Conservation (phyloP, 495 filamentous ascomycete species). For the Lasiosphaeriaceae sp. region DNA sequence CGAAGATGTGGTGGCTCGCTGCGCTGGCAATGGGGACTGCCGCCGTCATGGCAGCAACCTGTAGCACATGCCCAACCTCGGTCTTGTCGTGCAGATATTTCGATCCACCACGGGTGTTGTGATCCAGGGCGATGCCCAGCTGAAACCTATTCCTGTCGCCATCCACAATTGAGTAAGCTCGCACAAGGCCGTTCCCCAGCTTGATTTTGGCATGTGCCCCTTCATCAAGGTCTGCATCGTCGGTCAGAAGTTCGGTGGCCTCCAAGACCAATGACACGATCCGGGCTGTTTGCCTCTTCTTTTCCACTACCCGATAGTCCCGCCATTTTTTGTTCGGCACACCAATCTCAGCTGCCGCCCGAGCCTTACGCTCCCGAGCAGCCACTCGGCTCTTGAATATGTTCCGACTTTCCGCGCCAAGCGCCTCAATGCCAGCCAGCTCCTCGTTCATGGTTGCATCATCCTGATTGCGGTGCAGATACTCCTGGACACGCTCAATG, state of each 20-base stretch:
- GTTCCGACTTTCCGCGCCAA: slow-evolving; percentile 45
- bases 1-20: slow-evolving; percentile 48
- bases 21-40: slow-evolving; percentile 29
- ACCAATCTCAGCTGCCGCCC: slow-evolving; percentile 2
- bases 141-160: slow-evolving; percentile 38
- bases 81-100: slow-evolving; percentile 43
- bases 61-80: slow-evolving; percentile 43
- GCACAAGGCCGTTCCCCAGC: slow-evolving; percentile 40
- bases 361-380: slow-evolving; percentile 29
- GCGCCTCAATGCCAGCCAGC: slow-evolving; percentile 39
- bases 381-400: slow-evolving; percentile 37
- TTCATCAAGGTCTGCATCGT: slow-evolving; percentile 14
- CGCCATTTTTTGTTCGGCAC: slow-evolving; percentile 35
- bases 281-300: slow-evolving; percentile 34
- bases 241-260: slow-evolving; percentile 22
- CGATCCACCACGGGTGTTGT: slow-evolving; percentile 44
- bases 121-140: slow-evolving; percentile 44
- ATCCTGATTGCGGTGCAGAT: slow-evolving; percentile 44
- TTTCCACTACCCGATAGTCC: slow-evolving; percentile 43
- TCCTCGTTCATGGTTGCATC: slow-evolving; percentile 43
- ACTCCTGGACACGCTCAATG: slow-evolving; percentile 52
- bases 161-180: slow-evolving; percentile 48
- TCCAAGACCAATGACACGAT: slow-evolving; percentile 40
- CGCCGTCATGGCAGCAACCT: slow-evolving; percentile 37
- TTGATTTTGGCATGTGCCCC: slow-evolving; percentile 44